A percentile compares a stretch with the other conserved stretches of the same genome.
phyloP scores from a whole-genome alignment of 768 basidiomycete genomes.

The button mushroom (Agaricus bisporus) region DNA sequence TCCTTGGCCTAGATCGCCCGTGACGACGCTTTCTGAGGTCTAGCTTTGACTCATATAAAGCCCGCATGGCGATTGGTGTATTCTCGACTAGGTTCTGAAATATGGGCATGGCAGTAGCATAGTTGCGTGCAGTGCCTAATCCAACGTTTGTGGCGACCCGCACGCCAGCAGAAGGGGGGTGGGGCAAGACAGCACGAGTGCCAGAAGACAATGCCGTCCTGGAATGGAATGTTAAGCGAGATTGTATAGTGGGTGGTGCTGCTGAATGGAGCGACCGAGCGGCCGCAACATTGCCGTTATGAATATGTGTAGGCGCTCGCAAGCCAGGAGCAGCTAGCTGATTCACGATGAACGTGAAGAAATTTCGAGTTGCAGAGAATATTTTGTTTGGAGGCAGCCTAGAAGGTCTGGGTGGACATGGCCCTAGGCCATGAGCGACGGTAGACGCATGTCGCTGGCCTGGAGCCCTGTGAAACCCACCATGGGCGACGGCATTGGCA shows the following conservation, averaged over 20 bases:
- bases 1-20: neutral
- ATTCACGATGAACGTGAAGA: slow-evolving; percentile 49
- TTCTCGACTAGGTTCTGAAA: slow-evolving; percentile 80
- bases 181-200: slow-evolving; percentile 42
- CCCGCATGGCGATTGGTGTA: slow-evolving; percentile 69
- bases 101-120: slow-evolving; percentile 65
- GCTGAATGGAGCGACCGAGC: slow-evolving; percentile 25
- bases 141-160: slow-evolving; percentile 62
- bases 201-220: slow-evolving; percentile 37
- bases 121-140: slow-evolving; percentile 69
- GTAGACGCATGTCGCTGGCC: slow-evolving; percentile 30
- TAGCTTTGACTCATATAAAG: slow-evolving; percentile 67
- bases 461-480: slow-evolving; percentile 21
- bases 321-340: slow-evolving; percentile 54
- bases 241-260: slow-evolving; percentile 36
- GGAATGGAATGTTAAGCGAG: slow-evolving; percentile 50
- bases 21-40: slow-evolving; percentile 40
- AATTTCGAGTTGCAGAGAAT: slow-evolving; percentile 19
- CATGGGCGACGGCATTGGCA: slow-evolving; percentile 24
- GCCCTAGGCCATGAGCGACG: slow-evolving; percentile 13
- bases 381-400: slow-evolving; percentile 15
- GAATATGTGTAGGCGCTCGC: slow-evolving; percentile 24
- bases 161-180: slow-evolving; percentile 35
- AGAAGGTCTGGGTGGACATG: slow-evolving; percentile 35
- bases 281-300: slow-evolving; percentile 21